Evolutionary conservation across 176 grass and related monocot species (phyloP).

Genomic region (Paspalum vaginatum): DNA sequence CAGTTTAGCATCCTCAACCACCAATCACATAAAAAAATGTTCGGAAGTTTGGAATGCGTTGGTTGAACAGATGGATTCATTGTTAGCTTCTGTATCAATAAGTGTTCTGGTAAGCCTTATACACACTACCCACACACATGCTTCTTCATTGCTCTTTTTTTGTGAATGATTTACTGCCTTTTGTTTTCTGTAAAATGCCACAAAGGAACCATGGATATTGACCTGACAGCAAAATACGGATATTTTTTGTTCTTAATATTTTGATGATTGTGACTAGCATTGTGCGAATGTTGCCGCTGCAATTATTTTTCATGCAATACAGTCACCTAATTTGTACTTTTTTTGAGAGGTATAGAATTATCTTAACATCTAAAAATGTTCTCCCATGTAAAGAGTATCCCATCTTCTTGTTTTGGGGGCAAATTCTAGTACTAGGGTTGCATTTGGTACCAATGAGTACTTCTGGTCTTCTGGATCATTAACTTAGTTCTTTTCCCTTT

Average conservation of each 20-base stretch:
- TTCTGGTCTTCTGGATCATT: too few species aligned
- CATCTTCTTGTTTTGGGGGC: too few species aligned
- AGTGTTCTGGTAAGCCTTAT: constrained; percentile 82
- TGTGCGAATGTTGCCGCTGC: not conserved
- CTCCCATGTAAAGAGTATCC: too few species aligned
- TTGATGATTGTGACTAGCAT: constrained; percentile 2
- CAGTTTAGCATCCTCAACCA: constrained; percentile 12
- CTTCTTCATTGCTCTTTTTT: constrained; percentile 10
- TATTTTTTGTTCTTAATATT: constrained; percentile 20
- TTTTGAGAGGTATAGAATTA: too few species aligned
- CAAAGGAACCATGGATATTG: constrained; percentile 9
- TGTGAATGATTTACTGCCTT: not conserved
- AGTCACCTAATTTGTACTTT: constrained; percentile 28
- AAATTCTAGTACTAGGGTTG: too few species aligned
- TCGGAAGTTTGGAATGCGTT: constrained; percentile 90
- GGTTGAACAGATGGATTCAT: constrained; percentile 85
- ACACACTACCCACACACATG: constrained; percentile 16
- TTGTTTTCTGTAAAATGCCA: constrained; percentile 17
- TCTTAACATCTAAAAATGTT: too few species aligned
- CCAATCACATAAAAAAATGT: constrained; percentile 31
- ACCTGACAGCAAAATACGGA: constrained; percentile 5
- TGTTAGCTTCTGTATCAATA: constrained; percentile 74
- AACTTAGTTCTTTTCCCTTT: too few species aligned
- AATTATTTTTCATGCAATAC: constrained; percentile 15
- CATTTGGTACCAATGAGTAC: too few species aligned